phyloP scores from a whole-genome alignment of 768 basidiomycete species.

The Boletus edulis region DNA sequence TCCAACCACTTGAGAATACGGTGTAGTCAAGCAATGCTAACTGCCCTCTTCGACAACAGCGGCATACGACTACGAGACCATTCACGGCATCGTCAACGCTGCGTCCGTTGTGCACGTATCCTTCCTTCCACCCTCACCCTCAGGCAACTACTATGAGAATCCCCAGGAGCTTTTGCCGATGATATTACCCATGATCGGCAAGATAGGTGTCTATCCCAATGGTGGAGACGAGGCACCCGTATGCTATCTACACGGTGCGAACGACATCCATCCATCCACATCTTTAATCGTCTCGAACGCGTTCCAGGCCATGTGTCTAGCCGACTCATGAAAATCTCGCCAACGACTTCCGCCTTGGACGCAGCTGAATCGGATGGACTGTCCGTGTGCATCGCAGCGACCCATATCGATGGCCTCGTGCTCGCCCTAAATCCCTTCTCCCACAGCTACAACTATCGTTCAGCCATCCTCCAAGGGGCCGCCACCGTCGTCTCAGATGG shows the following conservation, averaged over 20 bases:
- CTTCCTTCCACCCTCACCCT: slow-evolving; percentile 19
- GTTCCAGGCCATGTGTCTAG: slow-evolving; percentile 20
- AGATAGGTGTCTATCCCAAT: slow-evolving; percentile 19
- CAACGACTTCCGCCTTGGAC: neutral
- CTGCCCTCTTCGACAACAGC: slow-evolving; percentile 3
- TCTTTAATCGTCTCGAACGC: neutral
- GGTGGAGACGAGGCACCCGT: slow-evolving; percentile 2
- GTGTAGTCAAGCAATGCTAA: neutral
- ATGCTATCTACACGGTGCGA: slow-evolving; percentile 26
- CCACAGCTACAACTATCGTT: slow-evolving; percentile 28
- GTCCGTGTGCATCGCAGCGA: slow-evolving; percentile 23
- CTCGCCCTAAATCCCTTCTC: slow-evolving; percentile 23
- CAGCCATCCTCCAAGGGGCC: slow-evolving; percentile 20
- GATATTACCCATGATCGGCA: slow-evolving; percentile 28
- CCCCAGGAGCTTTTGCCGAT: slow-evolving; percentile 12
- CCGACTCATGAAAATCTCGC: slow-evolving; percentile 26
- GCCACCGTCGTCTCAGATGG: slow-evolving; percentile 13
- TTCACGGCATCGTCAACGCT: slow-evolving; percentile 23
- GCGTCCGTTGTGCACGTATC: slow-evolving; percentile 24
- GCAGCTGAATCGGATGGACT: slow-evolving; percentile 5
- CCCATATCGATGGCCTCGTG: slow-evolving; percentile 24
- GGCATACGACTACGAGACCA: slow-evolving; percentile 19
- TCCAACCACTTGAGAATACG: neutral
- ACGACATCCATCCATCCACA: too few relatives aligned
- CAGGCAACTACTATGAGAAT: slow-evolving; percentile 10